Conservation (phyloP, 73 alveolate species). For the Paramecium sexaurelia region DNA sequence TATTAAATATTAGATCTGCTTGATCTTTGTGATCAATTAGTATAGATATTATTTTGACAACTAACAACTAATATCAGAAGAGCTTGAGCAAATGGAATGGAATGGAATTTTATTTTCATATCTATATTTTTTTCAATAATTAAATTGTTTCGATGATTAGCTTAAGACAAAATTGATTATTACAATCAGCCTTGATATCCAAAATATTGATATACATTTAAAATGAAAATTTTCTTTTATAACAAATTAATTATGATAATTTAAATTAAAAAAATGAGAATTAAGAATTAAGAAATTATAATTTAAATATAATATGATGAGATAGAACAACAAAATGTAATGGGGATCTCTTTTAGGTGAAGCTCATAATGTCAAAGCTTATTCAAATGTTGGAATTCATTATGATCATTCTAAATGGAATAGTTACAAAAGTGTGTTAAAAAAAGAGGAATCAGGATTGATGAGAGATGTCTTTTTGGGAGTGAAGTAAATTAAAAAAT, state of each 20-base stretch:
- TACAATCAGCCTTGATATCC: neutral
- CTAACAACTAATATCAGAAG: neutral
- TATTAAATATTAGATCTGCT: neutral
- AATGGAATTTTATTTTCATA: no score
- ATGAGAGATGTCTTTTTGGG: conserved; percentile 7
- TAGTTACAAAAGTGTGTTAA: neutral
- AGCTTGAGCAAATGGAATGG: no score
- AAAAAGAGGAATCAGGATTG: conserved; percentile 20
- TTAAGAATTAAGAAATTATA: neutral
- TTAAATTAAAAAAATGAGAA: neutral
- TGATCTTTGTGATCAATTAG: neutral
- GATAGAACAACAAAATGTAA: neutral
- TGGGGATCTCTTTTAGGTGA: conserved; percentile 43
- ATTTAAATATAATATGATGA: neutral
- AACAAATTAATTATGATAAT: neutral
- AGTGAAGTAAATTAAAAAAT: neutral
- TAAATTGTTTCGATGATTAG: neutral
- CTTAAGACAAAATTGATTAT: no score
- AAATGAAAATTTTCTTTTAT: neutral
- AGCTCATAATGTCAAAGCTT: neutral
- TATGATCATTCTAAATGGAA: neutral
- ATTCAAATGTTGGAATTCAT: conserved; percentile 22
- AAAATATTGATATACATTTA: neutral
- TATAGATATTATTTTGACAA: neutral
- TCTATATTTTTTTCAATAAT: no score